Evolutionary conservation across 305 asterid genomes (phyloP), one percentile per base, ranked within the genome.

Genomic region (Fraxinus latifolia): DNA sequence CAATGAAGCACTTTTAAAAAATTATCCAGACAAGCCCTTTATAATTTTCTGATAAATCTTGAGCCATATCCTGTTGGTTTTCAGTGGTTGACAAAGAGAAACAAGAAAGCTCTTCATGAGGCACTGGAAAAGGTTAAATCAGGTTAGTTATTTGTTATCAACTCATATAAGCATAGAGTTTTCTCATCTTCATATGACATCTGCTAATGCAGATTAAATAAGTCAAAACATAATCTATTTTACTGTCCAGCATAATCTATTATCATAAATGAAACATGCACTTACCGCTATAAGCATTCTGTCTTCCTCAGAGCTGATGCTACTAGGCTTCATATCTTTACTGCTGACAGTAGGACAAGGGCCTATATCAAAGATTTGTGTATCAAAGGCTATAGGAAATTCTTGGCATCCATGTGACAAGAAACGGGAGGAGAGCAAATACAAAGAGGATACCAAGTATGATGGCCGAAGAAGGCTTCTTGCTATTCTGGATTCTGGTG

Each of bases 81-180:
- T 76, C 89, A 88, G 92, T 88, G 88, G 92, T 62, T 89, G 77
- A 79, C 27, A 4, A 82, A 74, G 86, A 86, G 83, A 42, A 81
- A 87, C 85, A 87, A 84, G 58, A 87, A 17, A 47, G 90, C 86
- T 50, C 86, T 91, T 14, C 82, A 85, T 23, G 92, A 89, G 86
- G 91, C 93, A 58, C 90, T 91, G 31, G 92, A 90, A 79, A 89
- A 91, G 85, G 84, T 91, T 58, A 91, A 91, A 89, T 86, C 94
- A 73, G 94, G 94, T 91, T 42, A 14, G 80, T 32, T 5, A 47
- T 7, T 29, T 29, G 17, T 29, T 14, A 55, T 74, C 34, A 25
- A 12, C 32, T 58, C 15, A 29, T 25, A 23, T 3, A 47, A 9
- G 21, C 33, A 77, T 0, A 55, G 74, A 23, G n/a, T 44, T 12